Percentiles rank a stretch among this genome's conserved stretches.
Evolutionary conservation across 2,329 filamentous ascomycete genomes (phyloP).

Genomic region (Zymoseptoria crescenta): DNA sequence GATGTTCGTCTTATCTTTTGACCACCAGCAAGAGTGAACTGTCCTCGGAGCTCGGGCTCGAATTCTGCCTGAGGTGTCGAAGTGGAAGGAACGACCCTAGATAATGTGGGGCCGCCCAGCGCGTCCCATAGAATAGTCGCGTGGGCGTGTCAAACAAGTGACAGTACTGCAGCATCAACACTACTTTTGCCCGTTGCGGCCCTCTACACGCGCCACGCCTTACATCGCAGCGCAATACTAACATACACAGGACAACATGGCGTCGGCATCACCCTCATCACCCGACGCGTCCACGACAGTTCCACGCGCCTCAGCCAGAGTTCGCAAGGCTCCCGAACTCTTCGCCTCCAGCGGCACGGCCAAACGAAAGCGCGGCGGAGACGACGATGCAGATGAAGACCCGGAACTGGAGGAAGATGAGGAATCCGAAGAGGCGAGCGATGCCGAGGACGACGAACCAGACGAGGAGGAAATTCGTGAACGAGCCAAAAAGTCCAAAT

Average conservation of each 20-base stretch:
- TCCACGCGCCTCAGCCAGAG: constrained; percentile 57
- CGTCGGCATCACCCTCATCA: constrained; percentile 15
- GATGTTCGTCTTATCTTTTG: not conserved
- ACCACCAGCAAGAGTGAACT: not conserved
- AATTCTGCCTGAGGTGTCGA: not conserved
- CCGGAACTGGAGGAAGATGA: constrained; percentile 28
- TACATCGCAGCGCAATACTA: not conserved
- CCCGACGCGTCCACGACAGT: constrained; percentile 37
- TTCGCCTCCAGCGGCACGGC: constrained; percentile 26
- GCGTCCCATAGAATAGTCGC: too few relatives aligned
- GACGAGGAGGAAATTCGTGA: constrained; percentile 45
- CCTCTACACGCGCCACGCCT: not conserved
- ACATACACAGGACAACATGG: constrained; percentile 4
- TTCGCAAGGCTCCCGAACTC: constrained; percentile 28
- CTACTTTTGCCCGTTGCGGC: not conserved
- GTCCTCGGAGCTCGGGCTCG: not conserved
- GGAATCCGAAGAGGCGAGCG: constrained; percentile 28
- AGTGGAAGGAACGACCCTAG: too few relatives aligned
- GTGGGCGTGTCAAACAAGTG: too few relatives aligned
- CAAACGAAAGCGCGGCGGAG: constrained; percentile 43
- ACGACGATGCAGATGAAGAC: constrained; percentile 29
- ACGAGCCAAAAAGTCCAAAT: constrained; percentile 20
- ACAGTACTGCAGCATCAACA: not conserved
- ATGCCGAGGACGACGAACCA: constrained; percentile 32
- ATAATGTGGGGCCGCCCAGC: too few relatives aligned